These are phyloP conservation scores for Gaeumannomyces tritici DNA, from an alignment of 2,329 filamentous ascomycete genomes.

Conservation along the genomic window DNA sequence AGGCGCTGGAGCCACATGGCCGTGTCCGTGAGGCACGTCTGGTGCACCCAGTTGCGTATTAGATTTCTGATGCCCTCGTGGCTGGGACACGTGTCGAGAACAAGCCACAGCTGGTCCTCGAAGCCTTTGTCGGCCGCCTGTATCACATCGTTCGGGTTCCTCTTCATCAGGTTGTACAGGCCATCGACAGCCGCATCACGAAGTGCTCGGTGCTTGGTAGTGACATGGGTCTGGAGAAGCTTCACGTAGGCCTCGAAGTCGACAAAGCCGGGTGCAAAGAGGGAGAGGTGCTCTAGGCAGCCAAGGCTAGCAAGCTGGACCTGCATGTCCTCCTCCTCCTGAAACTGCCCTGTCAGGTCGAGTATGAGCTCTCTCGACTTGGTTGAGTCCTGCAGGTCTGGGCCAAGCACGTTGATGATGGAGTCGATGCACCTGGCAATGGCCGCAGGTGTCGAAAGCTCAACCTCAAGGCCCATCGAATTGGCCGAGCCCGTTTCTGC, in stretches of 20 bases:
- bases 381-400: slow-evolving; percentile 83
- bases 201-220: slow-evolving; percentile 58
- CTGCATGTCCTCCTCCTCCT: slow-evolving; percentile 54
- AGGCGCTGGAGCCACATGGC: slow-evolving; percentile 80
- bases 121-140: slow-evolving; percentile 65
- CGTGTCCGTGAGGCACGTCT: slow-evolving; percentile 75
- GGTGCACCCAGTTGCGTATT: slow-evolving; percentile 85
- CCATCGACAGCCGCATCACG: slow-evolving; percentile 78
- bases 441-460: slow-evolving; percentile 64
- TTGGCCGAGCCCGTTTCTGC: slow-evolving; percentile 69
- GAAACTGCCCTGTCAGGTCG: slow-evolving; percentile 74
- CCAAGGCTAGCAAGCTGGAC: slow-evolving; percentile 69
- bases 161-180: slow-evolving; percentile 89
- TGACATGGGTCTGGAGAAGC: slow-evolving; percentile 67
- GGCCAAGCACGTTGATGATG: slow-evolving; percentile 92
- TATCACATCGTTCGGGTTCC: slow-evolving; percentile 76
- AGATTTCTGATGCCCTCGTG: slow-evolving; percentile 80
- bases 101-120: slow-evolving; percentile 87
- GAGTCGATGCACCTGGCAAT: slow-evolving; percentile 86
- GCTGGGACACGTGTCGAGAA: slow-evolving; percentile 66
- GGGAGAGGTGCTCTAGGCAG: slow-evolving; percentile 81
- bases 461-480: slow-evolving; percentile 84
- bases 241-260: slow-evolving; percentile 78
- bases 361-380: slow-evolving; percentile 91
- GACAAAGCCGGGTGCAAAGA: slow-evolving; percentile 85